Evolutionary conservation across 2,329 filamentous ascomycete species (phyloP).

Genomic region (Cladobotryum mycophilum): DNA sequence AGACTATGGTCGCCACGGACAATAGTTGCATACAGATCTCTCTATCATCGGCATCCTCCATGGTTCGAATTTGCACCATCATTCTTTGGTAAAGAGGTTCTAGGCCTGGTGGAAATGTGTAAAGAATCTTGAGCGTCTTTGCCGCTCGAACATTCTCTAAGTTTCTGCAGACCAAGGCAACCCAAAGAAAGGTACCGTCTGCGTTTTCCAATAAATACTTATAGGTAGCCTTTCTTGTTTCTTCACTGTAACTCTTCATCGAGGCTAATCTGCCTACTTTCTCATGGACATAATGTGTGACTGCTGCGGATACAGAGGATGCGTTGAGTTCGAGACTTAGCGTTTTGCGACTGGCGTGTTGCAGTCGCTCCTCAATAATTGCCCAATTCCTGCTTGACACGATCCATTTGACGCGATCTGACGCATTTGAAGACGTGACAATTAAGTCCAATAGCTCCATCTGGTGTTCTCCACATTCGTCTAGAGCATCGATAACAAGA

Average conservation of each 20-base stretch:
- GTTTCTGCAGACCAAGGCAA: conserved; percentile 13
- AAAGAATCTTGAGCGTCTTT: conserved; percentile 15
- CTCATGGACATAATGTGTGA: not conserved
- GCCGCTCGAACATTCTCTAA: conserved; percentile 5
- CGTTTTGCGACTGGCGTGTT: not conserved
- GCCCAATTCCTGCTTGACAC: not conserved
- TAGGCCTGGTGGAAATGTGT: conserved; percentile 28
- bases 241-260: conserved; percentile 8
- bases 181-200: conserved; percentile 27
- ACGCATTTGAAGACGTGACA: not conserved
- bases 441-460: conserved; percentile 32
- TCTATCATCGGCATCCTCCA: conserved; percentile 18
- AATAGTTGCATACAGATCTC: conserved; percentile 31
- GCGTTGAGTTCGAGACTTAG: conserved; percentile 18
- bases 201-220: conserved; percentile 23
- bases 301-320: not conserved
- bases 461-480: conserved; percentile 31
- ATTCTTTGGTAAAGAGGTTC: conserved; percentile 32
- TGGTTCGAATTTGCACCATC: conserved; percentile 26
- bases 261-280: not conserved
- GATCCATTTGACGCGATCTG: not conserved
- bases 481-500: conserved; percentile 41
- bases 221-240: conserved; percentile 7
- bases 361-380: conserved; percentile 11
- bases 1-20: conserved; percentile 20